Evolutionary conservation across 352 stramenopile species (phyloP).

Genomic region (Nothophytophthora sp.): DNA sequence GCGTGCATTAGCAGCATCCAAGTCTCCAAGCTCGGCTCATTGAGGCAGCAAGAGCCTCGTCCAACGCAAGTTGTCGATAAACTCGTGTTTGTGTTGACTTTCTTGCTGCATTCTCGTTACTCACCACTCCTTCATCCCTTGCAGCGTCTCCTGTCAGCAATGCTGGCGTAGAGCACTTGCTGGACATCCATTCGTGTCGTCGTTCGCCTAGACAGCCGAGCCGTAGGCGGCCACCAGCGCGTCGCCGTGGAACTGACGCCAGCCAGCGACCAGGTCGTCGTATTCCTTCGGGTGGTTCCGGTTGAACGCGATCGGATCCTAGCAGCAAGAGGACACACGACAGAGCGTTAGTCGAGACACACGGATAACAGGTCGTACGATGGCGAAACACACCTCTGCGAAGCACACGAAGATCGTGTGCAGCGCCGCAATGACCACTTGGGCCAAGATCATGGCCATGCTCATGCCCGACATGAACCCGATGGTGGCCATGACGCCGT

Average conservation of each 20-base stretch:
- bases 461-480: slow-evolving; percentile 82
- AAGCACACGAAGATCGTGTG: slow-evolving; percentile 91
- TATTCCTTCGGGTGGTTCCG: slow-evolving; percentile 85
- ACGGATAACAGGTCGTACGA: too few species aligned
- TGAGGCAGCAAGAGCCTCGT: too few species aligned
- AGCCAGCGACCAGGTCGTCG: slow-evolving; percentile 70
- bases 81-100: too few species aligned
- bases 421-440: slow-evolving; percentile 81
- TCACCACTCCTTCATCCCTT: too few species aligned
- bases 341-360: too few species aligned
- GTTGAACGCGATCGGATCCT: slow-evolving; percentile 82
- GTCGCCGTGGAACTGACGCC: slow-evolving; percentile 83
- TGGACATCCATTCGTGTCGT: too few species aligned
- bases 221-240: slow-evolving; percentile 72
- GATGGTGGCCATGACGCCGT: slow-evolving; percentile 59
- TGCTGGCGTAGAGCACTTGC: too few species aligned
- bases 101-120: too few species aligned
- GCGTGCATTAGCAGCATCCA: too few species aligned
- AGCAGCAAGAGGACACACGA: slow-evolving; percentile 1
- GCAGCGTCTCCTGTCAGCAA: too few species aligned
- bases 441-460: slow-evolving; percentile 84
- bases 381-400: slow-evolving; percentile 84
- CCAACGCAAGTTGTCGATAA: too few species aligned
- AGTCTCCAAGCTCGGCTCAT: too few species aligned
- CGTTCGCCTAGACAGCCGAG: slow-evolving; percentile 53